Evolutionary conservation across 2,329 filamentous ascomycete species (phyloP), one percentile per base, ranked within the genome.

Genomic region (Aspergillus luchuensis): DNA sequence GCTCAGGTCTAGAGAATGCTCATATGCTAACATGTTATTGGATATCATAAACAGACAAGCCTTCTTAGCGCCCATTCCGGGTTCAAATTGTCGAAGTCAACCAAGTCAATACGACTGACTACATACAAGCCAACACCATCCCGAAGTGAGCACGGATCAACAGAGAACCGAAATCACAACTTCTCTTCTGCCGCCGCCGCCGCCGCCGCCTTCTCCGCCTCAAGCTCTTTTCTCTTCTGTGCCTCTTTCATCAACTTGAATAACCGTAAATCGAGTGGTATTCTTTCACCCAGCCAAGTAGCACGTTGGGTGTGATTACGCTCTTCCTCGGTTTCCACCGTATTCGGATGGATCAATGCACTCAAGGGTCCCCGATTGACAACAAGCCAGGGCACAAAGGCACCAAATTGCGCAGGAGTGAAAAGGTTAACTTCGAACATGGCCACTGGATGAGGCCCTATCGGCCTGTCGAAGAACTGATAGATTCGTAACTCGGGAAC

Each of bases 361-460:
- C 89, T 92, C 62, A 97, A 76, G 2, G 91, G 91, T 0, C 92
- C 92, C 5, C 92, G 84, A 76, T 93, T 89, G 59, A 97, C 86
- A 30, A 91, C 85, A 30, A 97, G 79, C 92, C 92, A 97, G 0
- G 91, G 84, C 41, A 97, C 79, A 69, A 97, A 96, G 0, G 93
- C 92, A 0, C 92, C 92, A 71, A 97, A 97, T 74, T 97, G 91
- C 3, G 87, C 88, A 0, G 92, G 93, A 0, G 89, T 92, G 74
- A 94, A 91, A 19, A 97, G 49, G 67, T 96, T 96, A 49, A 97
- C 91, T 77, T 97, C 93, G 69, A 97, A 97, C 92, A 96, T 97
- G 56, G 88, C 90, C 0, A 92, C 76, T 0, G 90, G 88, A 74
- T 97, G 92, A 0, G 92, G 92, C 0, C 92, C 93, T 28, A 97